Conservation (phyloP, 371 early-diverging fungal species). For the Mortierella sp. region DNA sequence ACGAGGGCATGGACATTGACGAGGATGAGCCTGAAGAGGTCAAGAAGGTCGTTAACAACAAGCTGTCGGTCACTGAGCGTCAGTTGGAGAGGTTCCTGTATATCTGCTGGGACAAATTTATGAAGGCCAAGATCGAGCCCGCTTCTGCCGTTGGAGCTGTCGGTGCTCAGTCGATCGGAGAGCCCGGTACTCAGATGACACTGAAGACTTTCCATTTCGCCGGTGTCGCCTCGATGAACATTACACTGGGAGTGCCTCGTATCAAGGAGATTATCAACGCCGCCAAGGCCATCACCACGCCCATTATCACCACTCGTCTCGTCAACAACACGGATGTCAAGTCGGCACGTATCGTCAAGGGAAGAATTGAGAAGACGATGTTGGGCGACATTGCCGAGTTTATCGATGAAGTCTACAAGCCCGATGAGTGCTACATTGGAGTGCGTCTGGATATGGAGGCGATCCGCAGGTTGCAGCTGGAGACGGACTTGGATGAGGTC, state of each 20-base stretch:
- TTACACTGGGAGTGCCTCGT: constrained; percentile 99
- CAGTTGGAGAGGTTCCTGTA: constrained; percentile 83
- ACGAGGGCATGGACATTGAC: constrained; percentile 75
- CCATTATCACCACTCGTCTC: constrained; percentile 92
- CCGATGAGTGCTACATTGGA: constrained; percentile 81
- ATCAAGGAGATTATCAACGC: constrained; percentile 98
- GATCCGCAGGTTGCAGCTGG: constrained; percentile 80
- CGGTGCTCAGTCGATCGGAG: constrained; percentile 99
- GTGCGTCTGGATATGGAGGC: constrained; percentile 88
- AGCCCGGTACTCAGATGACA: constrained; percentile 99
- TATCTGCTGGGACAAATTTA: constrained; percentile 87
- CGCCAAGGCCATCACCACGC: constrained; percentile 94
- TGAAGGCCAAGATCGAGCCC: constrained; percentile 67
- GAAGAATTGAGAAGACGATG: constrained; percentile 91
- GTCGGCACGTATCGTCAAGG: constrained; percentile 96
- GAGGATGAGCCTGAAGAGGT: constrained; percentile 63
- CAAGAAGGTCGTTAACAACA: constrained; percentile 73
- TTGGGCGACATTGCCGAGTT: constrained; percentile 93
- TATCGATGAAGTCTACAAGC: constrained; percentile 91
- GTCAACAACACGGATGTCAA: constrained; percentile 75
- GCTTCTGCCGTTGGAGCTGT: constrained; percentile 94
- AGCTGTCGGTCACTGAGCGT: constrained; percentile 78
- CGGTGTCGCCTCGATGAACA: constrained; percentile 99
- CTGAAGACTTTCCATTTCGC: constrained; percentile 99
- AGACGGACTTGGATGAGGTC: constrained; percentile 84